A percentile compares a stretch with the other conserved stretches of the same genome.
Conservation (phyloP, 1,284 basidiomycete species). For the Irpex sp. region DNA sequence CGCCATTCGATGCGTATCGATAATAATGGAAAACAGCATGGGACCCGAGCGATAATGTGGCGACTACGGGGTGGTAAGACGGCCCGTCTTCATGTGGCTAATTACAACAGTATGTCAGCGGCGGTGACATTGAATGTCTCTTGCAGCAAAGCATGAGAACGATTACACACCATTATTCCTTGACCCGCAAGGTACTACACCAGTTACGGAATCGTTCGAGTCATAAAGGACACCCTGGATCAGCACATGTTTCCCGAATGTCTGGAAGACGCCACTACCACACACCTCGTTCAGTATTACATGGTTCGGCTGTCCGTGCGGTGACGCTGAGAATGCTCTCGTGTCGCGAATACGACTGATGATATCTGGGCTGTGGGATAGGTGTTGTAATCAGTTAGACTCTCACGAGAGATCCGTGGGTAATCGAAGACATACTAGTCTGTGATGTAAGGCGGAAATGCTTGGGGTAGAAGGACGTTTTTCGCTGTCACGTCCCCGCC, state of each 20-base stretch:
- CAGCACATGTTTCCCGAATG: neutral
- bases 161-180: slow-evolving; percentile 77
- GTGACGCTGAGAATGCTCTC: slow-evolving; percentile 56
- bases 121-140: neutral
- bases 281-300: slow-evolving; percentile 80
- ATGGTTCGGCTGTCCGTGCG: slow-evolving; percentile 76
- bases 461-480: slow-evolving; percentile 57
- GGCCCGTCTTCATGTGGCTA: slow-evolving; percentile 94
- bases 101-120: slow-evolving; percentile 11
- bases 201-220: neutral
- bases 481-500: slow-evolving; percentile 68
- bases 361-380: slow-evolving; percentile 65
- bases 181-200: slow-evolving; percentile 81
- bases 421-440: slow-evolving; percentile 43
- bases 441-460: slow-evolving; percentile 62
- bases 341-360: slow-evolving; percentile 63
- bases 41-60: slow-evolving; percentile 85
- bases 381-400: neutral
- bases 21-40: slow-evolving; percentile 87
- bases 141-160: slow-evolving; percentile 5
- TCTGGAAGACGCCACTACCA: neutral
- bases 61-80: slow-evolving; percentile 84
- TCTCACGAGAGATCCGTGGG: slow-evolving; percentile 2
- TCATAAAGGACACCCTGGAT: neutral
- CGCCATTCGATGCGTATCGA: slow-evolving; percentile 42